A percentile compares a stretch with the other conserved stretches of the same genome.
These are phyloP conservation scores for Paecilomyces variotii DNA, from an alignment of 2,329 filamentous ascomycete species.

Conservation along the genomic window DNA sequence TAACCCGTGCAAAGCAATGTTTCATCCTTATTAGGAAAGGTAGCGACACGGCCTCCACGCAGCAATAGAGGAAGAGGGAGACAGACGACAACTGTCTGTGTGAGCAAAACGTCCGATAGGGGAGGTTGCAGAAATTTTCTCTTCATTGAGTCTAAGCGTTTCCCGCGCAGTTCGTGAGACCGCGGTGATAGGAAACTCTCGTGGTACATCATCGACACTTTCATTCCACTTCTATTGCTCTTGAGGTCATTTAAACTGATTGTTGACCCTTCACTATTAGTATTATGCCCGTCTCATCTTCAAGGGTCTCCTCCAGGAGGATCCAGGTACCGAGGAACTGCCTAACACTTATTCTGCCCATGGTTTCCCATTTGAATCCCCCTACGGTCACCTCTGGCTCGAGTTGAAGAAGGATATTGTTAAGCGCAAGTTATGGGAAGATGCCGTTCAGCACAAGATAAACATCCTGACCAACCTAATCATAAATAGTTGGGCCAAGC, in stretches of 20 bases:
- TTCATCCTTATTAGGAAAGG: too few relatives aligned
- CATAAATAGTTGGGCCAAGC: slow-evolving; percentile 11
- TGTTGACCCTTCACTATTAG: slow-evolving; percentile 7
- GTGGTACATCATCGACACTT: slow-evolving; percentile 18
- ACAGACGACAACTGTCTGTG: too few relatives aligned
- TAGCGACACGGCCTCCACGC: too few relatives aligned
- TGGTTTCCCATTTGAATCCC: slow-evolving; percentile 12
- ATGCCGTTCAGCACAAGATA: slow-evolving; percentile 16
- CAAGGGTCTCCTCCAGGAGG: slow-evolving; percentile 6
- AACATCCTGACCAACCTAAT: slow-evolving; percentile 14
- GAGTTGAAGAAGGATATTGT: slow-evolving; percentile 16
- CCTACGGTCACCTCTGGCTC: slow-evolving; percentile 21
- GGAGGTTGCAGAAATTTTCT: too few relatives aligned
- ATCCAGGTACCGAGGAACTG: slow-evolving; percentile 6
- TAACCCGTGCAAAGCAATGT: too few relatives aligned
- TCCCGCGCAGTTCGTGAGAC: too few relatives aligned
- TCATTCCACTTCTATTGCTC: too few relatives aligned
- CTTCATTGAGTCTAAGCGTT: too few relatives aligned
- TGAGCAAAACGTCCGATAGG: too few relatives aligned
- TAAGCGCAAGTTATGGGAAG: slow-evolving; percentile 12
- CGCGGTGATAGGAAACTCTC: too few relatives aligned
- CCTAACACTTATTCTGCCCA: slow-evolving; percentile 12
- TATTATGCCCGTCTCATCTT: slow-evolving; percentile 19
- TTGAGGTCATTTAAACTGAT: neutral
- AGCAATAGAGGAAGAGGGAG: too few relatives aligned